Conservation (phyloP, 2,329 filamentous ascomycete species). For the Phaeosphaeria sp. region DNA sequence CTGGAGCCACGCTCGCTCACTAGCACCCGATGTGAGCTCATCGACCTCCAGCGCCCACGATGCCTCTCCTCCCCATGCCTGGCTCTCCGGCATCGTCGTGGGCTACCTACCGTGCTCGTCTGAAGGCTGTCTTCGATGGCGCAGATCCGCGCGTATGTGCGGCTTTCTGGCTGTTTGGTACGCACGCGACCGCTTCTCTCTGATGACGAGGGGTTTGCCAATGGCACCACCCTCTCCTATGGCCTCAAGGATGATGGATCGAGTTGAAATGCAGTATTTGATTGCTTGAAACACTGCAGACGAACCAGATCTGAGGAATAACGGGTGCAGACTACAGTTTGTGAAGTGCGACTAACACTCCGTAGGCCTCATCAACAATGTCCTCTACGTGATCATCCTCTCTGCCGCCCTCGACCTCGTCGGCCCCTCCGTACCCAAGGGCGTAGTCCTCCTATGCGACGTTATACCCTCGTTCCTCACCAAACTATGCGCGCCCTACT, state of each 20-base stretch:
- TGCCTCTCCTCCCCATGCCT: conserved; percentile 60
- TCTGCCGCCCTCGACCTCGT: conserved; percentile 95
- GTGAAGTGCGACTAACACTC: conserved; percentile 5
- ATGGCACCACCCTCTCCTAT: too few relatives aligned
- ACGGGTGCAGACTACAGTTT: not conserved
- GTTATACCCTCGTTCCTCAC: conserved; percentile 88
- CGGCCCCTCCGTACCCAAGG: conserved; percentile 84
- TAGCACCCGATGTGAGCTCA: conserved; percentile 10
- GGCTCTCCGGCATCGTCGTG: conserved; percentile 71
- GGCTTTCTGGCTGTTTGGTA: conserved; percentile 95
- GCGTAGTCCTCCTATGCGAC: conserved; percentile 89
- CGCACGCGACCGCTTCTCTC: conserved; percentile 1
- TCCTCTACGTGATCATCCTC: conserved; percentile 96
- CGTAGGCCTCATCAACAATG: conserved; percentile 89
- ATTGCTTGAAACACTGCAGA: too few relatives aligned
- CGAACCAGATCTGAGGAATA: not conserved
- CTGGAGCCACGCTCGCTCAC: not conserved
- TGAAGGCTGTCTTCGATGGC: conserved; percentile 69
- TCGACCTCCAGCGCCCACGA: conserved; percentile 13
- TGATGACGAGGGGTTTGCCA: not conserved
- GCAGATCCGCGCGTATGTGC: conserved; percentile 74
- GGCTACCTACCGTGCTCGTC: conserved; percentile 72
- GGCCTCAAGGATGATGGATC: too few relatives aligned
- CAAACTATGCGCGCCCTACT: conserved; percentile 90
- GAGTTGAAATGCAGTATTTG: too few relatives aligned